Conservation (phyloP, 2,329 filamentous ascomycete species). For the Colletotrichum tamarilloi region DNA sequence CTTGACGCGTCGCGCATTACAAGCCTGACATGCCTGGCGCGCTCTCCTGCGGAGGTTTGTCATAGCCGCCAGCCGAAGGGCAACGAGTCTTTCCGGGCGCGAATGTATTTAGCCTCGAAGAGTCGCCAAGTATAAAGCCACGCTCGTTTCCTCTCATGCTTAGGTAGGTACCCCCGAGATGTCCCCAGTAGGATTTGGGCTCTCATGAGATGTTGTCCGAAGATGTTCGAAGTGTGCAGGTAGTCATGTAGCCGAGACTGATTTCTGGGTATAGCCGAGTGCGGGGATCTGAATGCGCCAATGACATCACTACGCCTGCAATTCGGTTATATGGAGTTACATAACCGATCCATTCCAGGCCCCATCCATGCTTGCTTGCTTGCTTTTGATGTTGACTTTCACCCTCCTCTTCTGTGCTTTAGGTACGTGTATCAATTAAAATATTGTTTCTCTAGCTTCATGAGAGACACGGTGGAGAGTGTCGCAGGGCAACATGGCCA, state of each 20-base stretch:
- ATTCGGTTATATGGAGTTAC: not conserved
- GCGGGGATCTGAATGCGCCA: not conserved
- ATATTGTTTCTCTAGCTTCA: not conserved
- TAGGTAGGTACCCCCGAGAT: not conserved
- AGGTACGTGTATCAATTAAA: not conserved
- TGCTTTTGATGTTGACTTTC: not conserved
- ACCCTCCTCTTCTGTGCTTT: not conserved
- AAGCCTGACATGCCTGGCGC: conserved; percentile 48
- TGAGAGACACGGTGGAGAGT: not conserved
- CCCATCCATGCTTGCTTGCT: not conserved
- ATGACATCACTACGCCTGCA: not conserved
- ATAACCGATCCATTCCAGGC: not conserved
- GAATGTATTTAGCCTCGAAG: not conserved
- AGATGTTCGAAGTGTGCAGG: not conserved
- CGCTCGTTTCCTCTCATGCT: not conserved
- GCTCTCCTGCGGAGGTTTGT: conserved; percentile 42
- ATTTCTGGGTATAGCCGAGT: not conserved
- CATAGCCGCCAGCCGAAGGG: not conserved
- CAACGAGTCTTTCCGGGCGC: no score
- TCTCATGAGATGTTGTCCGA: not conserved
- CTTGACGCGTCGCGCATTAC: conserved; percentile 48
- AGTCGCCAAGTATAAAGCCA: not conserved
- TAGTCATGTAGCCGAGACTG: not conserved
- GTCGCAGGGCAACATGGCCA: not conserved
- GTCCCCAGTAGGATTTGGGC: no score